These are phyloP conservation scores for Apophysomyces sp. DNA, from an alignment of 371 early-diverging fungal genomes.

Conservation along the genomic window DNA sequence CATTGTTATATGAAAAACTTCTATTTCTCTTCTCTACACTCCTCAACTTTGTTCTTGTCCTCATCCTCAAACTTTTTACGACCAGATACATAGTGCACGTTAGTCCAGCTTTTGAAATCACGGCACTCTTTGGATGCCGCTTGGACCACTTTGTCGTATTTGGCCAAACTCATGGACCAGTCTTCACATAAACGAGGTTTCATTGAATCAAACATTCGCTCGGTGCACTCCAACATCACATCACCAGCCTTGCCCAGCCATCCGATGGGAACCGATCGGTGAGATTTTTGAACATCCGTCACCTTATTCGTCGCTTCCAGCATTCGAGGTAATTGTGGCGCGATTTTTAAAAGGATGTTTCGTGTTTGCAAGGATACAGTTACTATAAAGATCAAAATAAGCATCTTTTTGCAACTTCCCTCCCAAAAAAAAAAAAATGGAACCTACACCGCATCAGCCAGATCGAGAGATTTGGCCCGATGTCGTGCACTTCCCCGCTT, in stretches of 20 bases:
- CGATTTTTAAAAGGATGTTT: constrained; percentile 29
- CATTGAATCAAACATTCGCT: constrained; percentile 37
- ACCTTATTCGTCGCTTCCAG: constrained; percentile 13
- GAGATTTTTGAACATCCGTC: constrained; percentile 19
- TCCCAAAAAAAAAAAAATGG: no score
- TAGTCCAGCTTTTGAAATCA: constrained; percentile 45
- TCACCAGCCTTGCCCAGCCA: constrained; percentile 47
- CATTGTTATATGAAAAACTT: no score
- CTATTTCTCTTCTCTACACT: neutral
- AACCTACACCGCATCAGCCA: constrained; percentile 47
- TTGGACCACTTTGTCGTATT: constrained; percentile 34
- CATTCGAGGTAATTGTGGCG: constrained; percentile 19
- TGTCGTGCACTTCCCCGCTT: constrained; percentile 29
- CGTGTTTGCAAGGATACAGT: constrained; percentile 45
- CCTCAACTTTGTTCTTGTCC: no score
- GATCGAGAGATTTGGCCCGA: constrained; percentile 45
- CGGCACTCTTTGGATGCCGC: constrained; percentile 31
- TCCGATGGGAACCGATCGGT: constrained; percentile 43
- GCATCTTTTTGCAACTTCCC: neutral
- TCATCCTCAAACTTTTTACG: constrained; percentile 4
- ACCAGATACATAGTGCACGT: constrained; percentile 31
- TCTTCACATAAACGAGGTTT: constrained; percentile 47
- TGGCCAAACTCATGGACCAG: constrained; percentile 39
- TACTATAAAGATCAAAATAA: constrained; percentile 15
- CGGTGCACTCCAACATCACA: constrained; percentile 31